Evolutionary conservation across 2,329 filamentous ascomycete genomes (phyloP).

Genomic region (Simplicillium aogashimaense): DNA sequence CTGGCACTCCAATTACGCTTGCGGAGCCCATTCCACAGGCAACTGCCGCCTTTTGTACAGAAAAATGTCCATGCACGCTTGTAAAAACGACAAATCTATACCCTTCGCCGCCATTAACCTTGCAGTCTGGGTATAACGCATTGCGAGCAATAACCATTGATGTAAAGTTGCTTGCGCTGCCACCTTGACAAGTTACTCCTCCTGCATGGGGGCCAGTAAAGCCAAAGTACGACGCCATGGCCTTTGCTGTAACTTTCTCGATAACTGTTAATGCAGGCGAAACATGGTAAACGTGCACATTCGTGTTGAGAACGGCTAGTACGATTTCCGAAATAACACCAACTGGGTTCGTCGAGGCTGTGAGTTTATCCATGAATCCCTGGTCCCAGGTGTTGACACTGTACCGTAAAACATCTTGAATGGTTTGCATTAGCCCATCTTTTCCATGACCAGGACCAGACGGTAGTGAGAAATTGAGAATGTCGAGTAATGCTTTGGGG

Average conservation of each 20-base stretch:
- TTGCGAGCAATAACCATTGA: constrained; percentile 84
- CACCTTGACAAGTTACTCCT: constrained; percentile 72
- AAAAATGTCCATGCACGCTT: constrained; percentile 84
- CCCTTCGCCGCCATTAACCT: constrained; percentile 60
- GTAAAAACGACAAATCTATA: constrained; percentile 78
- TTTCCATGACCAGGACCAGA: constrained; percentile 47
- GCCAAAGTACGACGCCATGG: constrained; percentile 68
- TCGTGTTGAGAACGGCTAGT: constrained; percentile 81
- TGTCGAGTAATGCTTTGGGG: constrained; percentile 46
- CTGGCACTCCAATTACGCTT: constrained; percentile 63
- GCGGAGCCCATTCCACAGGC: constrained; percentile 73
- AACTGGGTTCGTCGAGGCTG: constrained; percentile 82
- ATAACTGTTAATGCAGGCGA: constrained; percentile 81
- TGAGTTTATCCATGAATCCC: constrained; percentile 92
- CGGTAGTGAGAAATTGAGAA: constrained; percentile 50
- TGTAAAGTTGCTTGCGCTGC: constrained; percentile 74
- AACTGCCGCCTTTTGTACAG: constrained; percentile 84
- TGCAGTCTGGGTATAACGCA: constrained; percentile 69
- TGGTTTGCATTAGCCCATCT: constrained; percentile 61
- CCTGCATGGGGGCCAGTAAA: constrained; percentile 60
- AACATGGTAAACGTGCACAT: constrained; percentile 87
- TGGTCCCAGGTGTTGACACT: constrained; percentile 98
- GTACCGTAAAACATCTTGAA: constrained; percentile 65
- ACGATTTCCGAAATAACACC: constrained; percentile 83
- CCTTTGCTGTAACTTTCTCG: constrained; percentile 70